Percentiles rank a stretch among this genome's conserved stretches.
These are phyloP conservation scores for Phytopythium delawarense DNA, from an alignment of 352 stramenopile genomes.

Conservation along the genomic window DNA sequence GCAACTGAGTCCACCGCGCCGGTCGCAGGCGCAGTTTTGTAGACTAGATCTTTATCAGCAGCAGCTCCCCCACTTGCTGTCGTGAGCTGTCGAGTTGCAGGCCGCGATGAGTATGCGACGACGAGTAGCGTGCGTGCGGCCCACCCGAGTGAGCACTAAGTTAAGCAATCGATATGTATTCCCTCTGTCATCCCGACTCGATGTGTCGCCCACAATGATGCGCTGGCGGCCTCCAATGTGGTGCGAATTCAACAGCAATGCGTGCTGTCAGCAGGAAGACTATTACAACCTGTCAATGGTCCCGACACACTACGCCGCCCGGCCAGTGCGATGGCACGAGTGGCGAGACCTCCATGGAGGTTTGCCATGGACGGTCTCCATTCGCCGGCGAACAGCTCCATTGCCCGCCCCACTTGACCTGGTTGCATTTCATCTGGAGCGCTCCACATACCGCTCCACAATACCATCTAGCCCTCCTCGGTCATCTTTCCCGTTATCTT, in stretches of 20 bases:
- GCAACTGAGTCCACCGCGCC: conserved; percentile 21
- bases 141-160: conserved; percentile 2
- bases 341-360: no score
- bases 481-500: neutral
- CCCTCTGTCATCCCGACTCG: neutral
- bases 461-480: neutral
- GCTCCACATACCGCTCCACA: neutral
- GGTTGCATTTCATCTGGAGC: neutral
- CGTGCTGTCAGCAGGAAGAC: no score
- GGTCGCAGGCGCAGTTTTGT: conserved; percentile 3
- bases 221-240: no score
- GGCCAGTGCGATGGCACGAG: no score
- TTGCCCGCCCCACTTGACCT: no score
- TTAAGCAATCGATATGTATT: conserved; percentile 3
- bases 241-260: no score
- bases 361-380: no score
- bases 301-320: no score
- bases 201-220: no score
- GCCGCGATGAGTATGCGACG: neutral
- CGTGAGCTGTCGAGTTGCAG: neutral
- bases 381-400: no score
- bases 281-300: no score
- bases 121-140: neutral
- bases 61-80: neutral
- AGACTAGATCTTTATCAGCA: conserved; percentile 7